These are phyloP conservation scores for Apiospora arundinis DNA, from an alignment of 2,329 filamentous ascomycete species.

Conservation along the genomic window DNA sequence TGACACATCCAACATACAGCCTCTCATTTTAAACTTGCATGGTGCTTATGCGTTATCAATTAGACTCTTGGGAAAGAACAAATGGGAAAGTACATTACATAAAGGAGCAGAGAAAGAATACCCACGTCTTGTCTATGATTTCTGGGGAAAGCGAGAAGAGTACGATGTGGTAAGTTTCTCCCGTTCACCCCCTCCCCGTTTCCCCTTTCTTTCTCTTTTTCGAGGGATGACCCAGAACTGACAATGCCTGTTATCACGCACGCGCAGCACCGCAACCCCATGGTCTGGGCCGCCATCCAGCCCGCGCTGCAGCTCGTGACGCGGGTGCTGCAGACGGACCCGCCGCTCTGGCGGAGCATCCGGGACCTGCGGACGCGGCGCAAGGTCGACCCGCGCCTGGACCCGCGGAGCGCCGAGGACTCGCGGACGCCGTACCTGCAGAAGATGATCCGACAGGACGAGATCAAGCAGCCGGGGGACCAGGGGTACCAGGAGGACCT, in stretches of 20 bases:
- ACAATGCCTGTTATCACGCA: not conserved
- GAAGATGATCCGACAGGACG: conserved; percentile 20
- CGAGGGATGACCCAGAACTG: not conserved
- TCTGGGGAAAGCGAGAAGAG: conserved; percentile 32
- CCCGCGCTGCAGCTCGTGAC: conserved; percentile 35
- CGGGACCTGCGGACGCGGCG: conserved; percentile 34
- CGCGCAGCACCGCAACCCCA: conserved; percentile 28
- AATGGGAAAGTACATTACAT: conserved; percentile 25
- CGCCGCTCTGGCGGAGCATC: conserved; percentile 27
- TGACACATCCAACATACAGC: no score
- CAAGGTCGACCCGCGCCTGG: conserved; percentile 8
- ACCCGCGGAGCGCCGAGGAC: not conserved
- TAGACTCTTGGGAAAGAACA: conserved; percentile 30
- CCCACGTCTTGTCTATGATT: conserved; percentile 34
- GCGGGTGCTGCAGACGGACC: conserved; percentile 26
- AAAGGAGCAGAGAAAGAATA: conserved; percentile 22
- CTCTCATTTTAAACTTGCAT: not conserved
- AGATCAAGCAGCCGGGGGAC: not conserved
- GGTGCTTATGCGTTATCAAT: not conserved
- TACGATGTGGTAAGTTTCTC: conserved; percentile 32
- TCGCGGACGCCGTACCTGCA: not conserved
- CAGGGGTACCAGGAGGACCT: not conserved
- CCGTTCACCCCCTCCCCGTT: not conserved
- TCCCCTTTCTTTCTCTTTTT: not conserved
- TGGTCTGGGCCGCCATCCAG: conserved; percentile 36